These are phyloP conservation scores for Fusarium musae DNA, from an alignment of 2,329 filamentous ascomycete genomes.

Conservation along the genomic window DNA sequence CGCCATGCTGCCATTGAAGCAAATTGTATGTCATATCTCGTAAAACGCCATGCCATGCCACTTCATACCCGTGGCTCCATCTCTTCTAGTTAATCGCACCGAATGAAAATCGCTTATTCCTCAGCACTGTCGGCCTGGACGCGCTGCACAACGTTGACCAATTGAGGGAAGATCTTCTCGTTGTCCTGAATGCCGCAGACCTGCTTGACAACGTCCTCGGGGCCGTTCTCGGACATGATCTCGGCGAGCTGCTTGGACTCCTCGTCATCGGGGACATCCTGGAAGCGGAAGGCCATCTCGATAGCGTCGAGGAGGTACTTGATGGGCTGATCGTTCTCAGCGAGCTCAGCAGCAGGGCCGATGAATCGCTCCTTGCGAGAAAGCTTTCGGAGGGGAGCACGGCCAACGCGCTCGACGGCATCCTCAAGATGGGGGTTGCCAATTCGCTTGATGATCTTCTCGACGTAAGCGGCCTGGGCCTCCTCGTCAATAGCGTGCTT, in stretches of 20 bases:
- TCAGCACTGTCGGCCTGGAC: constrained; percentile 75
- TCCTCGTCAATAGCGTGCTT: constrained; percentile 83
- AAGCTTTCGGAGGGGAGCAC: constrained; percentile 93
- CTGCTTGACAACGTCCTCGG: constrained; percentile 80
- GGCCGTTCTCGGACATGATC: constrained; percentile 79
- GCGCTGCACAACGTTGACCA: constrained; percentile 82
- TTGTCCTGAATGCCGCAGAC: constrained; percentile 82
- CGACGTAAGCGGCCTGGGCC: constrained; percentile 87
- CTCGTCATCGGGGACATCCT: constrained; percentile 90
- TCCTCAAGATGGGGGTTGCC: constrained; percentile 94
- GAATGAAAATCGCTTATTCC: constrained; percentile 52
- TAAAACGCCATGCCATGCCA: constrained; percentile 42
- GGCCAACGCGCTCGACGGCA: constrained; percentile 92
- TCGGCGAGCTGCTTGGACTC: constrained; percentile 88
- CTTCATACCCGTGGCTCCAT: constrained; percentile 9
- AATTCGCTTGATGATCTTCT: constrained; percentile 92
- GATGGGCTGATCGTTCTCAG: constrained; percentile 80
- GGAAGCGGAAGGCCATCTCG: constrained; percentile 95
- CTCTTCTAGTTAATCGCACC: constrained; percentile 15
- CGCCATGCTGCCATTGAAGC: constrained; percentile 41
- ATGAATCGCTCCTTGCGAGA: constrained; percentile 96
- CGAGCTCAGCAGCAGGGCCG: constrained; percentile 88
- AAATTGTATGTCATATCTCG: constrained; percentile 37
- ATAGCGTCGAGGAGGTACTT: constrained; percentile 81
- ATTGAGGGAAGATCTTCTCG: constrained; percentile 81